Base-by-base conservation (phyloP, 495 filamentous ascomycete species). In the Thozetella sp. region DNA sequence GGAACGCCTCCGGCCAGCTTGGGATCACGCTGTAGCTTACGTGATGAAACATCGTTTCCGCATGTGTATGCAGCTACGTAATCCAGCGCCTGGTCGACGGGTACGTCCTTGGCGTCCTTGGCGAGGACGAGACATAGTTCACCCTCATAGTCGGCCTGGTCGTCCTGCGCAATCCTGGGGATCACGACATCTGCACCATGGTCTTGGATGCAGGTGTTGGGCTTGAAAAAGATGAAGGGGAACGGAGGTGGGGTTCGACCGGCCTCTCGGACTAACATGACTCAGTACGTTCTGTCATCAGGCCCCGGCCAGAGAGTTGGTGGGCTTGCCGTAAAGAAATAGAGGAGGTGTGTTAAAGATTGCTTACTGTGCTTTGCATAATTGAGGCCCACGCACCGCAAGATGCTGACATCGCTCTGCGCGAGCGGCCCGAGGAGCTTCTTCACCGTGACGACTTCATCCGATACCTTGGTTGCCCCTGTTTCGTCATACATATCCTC, bases 191-290 rank as follows among this genome's bases (percentile, higher is more conserved):
- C 60, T 6, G 58, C 63, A 10, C 67, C 65, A 52, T 81, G 80
- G 59, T 78, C 80, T 24, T 66, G 56, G 4, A 83, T 60, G 30
- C 72, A 72, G 2, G 82, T 80, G 50, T 59, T 59, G 9, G 82
- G 74, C 58, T 85, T 85, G 65, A 80, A 76, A 67, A 83, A 84
- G 17, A 83, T 73, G 25, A 72, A 78, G 22, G 82, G 82, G 62
- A 69, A 80, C 13, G 74, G 73, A 13, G 81, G 80, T 4, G 76
- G 75, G 0, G 74, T 72, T 19, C 77, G 70, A 11, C 78, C 78
- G 46, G 78, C 77, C 71, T 84, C 81, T 27, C 73, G 69, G 63
- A 84, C 80, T 83, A 26, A 1, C 25, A 48, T 1, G n/a, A n/a
- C n/a, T n/a, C n/a, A n/a, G n/a, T n/a, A n/a, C n/a, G n/a, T n/a